These are phyloP conservation scores for Cerioporus squamosus DNA, from an alignment of 1,284 basidiomycete genomes.

Conservation along the genomic window DNA sequence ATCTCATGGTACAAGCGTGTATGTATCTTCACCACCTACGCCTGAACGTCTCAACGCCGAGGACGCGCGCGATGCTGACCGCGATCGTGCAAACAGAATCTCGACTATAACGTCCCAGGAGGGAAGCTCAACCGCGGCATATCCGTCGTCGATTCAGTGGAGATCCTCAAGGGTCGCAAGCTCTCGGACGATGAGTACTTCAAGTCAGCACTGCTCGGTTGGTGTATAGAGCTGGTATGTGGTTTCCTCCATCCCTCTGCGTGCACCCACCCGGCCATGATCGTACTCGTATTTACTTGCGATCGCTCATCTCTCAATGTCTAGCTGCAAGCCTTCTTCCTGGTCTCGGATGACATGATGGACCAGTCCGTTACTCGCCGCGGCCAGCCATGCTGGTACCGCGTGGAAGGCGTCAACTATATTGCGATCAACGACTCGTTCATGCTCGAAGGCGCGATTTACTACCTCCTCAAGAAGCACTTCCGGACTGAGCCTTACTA, in stretches of 20 bases:
- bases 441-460: constrained; percentile 96
- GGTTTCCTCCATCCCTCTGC: neutral
- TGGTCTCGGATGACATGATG: constrained; percentile 99
- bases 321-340: constrained; percentile 97
- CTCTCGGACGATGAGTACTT: constrained; percentile 87
- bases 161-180: constrained; percentile 79
- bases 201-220: constrained; percentile 90
- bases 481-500: constrained; percentile 88
- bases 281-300: neutral
- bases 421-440: constrained; percentile 98
- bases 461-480: constrained; percentile 87
- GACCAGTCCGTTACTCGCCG: constrained; percentile 92
- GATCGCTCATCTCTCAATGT: neutral
- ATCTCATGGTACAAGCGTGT: constrained; percentile 83
- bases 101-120: constrained; percentile 95
- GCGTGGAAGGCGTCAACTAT: constrained; percentile 74
- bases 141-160: constrained; percentile 92
- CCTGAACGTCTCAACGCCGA: too few relatives aligned
- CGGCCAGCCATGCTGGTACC: constrained; percentile 99
- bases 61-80: neutral
- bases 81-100: constrained; percentile 56
- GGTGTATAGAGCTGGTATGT: constrained; percentile 94
- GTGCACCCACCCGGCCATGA: neutral
- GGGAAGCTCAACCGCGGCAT: constrained; percentile 98
- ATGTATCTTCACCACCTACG: too few relatives aligned